phyloP scores from a whole-genome alignment of 306 rosid genomes.

The Fragaria iinumae region DNA sequence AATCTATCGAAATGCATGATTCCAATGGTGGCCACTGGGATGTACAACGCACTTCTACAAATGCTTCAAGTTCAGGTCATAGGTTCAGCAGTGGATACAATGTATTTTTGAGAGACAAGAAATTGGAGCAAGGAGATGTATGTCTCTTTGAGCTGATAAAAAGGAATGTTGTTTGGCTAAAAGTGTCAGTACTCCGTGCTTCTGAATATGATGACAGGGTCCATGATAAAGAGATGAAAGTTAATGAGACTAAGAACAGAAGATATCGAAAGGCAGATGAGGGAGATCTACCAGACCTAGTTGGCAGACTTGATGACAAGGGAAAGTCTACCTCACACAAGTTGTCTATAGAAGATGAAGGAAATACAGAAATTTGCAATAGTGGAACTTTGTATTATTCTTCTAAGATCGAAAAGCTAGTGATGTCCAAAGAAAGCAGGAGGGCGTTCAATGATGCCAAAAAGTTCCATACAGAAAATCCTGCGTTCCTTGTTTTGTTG shows the following conservation, averaged over 20 bases:
- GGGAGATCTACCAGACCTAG: background rate
- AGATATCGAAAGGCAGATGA: background rate
- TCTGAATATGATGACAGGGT: background rate
- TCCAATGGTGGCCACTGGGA: conserved; percentile 23
- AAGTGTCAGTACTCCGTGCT: conserved; percentile 19
- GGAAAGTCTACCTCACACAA: background rate
- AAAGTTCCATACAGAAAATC: conserved; percentile 14
- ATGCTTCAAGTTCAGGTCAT: background rate
- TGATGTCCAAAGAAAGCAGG: background rate
- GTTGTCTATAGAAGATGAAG: background rate
- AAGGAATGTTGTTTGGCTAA: conserved; percentile 11
- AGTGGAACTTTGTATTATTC: background rate
- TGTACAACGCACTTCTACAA: background rate
- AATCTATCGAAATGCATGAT: conserved; percentile 21
- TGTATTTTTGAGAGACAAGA: conserved; percentile 8
- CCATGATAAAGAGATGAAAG: background rate
- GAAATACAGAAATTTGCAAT: background rate
- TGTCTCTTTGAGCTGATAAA: conserved; percentile 30
- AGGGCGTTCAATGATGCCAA: conserved; percentile 16
- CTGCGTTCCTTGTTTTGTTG: conserved; percentile 17
- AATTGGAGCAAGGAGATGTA: conserved; percentile 29
- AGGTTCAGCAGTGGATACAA: conserved; percentile 20
- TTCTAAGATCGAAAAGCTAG: background rate
- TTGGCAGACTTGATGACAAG: background rate
- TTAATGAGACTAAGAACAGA: background rate